Conservation (phyloP, 768 basidiomycete species). For the Kwoniella sp. region DNA sequence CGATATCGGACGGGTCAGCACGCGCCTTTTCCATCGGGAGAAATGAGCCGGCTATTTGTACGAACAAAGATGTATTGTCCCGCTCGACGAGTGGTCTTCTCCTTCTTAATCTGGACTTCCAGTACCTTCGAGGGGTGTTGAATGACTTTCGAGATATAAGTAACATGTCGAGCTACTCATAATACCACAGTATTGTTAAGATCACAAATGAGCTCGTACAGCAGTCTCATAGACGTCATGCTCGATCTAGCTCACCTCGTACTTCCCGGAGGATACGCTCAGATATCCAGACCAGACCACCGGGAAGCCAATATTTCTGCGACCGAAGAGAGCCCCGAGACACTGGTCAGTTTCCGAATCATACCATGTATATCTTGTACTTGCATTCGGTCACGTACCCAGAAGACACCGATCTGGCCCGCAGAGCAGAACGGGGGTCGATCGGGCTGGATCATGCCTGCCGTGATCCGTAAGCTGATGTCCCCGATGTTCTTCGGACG, state of each 20-base stretch:
- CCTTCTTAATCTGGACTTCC: conserved; percentile 97
- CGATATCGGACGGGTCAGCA: background rate
- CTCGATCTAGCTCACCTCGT: conserved; percentile 56
- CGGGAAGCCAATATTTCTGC: conserved; percentile 54
- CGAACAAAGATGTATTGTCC: conserved; percentile 92
- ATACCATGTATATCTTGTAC: background rate
- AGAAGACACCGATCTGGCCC: conserved; percentile 88
- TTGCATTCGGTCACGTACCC: conserved; percentile 64
- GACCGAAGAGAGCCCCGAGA: background rate
- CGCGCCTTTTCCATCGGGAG: no score
- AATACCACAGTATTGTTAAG: background rate
- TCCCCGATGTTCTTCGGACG: background rate
- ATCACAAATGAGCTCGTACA: background rate
- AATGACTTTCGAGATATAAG: conserved; percentile 83
- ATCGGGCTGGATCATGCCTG: conserved; percentile 67
- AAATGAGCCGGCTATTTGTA: background rate
- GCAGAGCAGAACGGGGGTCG: conserved; percentile 82
- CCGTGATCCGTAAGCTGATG: background rate
- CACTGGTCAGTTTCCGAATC: no score
- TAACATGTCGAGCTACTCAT: conserved; percentile 71
- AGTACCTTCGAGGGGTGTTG: conserved; percentile 92
- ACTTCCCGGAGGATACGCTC: conserved; percentile 92
- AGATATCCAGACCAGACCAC: conserved; percentile 69
- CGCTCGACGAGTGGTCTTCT: conserved; percentile 76
- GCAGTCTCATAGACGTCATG: background rate